Conservation (phyloP, 371 early-diverging fungal genomes). For the Mucor irregularis region DNA sequence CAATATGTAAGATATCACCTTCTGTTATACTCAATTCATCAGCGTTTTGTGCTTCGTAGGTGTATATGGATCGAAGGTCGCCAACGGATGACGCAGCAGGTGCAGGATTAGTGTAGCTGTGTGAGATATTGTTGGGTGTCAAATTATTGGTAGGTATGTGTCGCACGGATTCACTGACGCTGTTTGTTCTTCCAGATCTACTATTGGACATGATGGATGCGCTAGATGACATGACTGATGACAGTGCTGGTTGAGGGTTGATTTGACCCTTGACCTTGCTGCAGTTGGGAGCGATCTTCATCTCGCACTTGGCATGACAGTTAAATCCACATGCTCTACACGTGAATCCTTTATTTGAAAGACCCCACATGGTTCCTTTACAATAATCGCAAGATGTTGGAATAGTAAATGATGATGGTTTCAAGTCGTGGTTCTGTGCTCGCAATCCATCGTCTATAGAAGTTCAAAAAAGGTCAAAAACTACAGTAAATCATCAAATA, state of each 20-base stretch:
- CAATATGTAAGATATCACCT: conserved; percentile 66
- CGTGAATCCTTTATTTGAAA: conserved; percentile 75
- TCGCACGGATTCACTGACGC: neutral
- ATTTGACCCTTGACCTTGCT: conserved; percentile 63
- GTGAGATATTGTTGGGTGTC: neutral
- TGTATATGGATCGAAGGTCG: conserved; percentile 43
- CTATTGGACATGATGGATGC: neutral
- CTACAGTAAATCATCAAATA: no score
- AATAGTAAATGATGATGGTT: conserved; percentile 73
- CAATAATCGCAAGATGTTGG: conserved; percentile 84
- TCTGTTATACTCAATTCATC: conserved; percentile 74
- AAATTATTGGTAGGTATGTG: neutral
- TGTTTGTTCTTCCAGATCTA: neutral
- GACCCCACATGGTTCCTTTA: conserved; percentile 72
- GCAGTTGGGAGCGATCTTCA: conserved; percentile 82
- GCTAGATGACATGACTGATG: neutral
- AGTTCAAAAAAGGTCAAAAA: neutral
- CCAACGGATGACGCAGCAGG: neutral
- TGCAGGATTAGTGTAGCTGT: neutral
- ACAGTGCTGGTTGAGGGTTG: conserved; percentile 39
- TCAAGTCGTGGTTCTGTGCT: conserved; percentile 69
- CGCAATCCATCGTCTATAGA: conserved; percentile 47
- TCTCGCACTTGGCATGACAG: conserved; percentile 85
- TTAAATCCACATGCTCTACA: conserved; percentile 84
- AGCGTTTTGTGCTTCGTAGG: conserved; percentile 71